These are phyloP conservation scores for Rauvolfia tetraphylla DNA, from an alignment of 257 asterid genomes.

Conservation along the genomic window DNA sequence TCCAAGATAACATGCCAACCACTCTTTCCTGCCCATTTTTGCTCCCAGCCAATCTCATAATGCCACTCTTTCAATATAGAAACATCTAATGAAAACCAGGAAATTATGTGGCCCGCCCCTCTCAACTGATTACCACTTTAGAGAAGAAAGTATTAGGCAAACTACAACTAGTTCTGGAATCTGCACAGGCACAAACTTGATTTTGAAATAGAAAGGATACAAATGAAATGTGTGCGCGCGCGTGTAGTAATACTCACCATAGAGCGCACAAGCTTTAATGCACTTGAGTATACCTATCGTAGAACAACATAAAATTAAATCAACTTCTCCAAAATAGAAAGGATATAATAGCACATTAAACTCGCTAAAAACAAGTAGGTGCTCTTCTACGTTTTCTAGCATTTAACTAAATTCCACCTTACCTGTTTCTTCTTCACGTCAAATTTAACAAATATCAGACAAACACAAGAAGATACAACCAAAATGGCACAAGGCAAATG, in stretches of 20 bases:
- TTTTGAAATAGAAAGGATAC: not conserved
- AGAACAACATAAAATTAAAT: constrained; percentile 20
- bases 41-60: not conserved
- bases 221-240: too few relatives aligned
- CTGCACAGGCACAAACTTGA: not conserved
- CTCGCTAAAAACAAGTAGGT: not conserved
- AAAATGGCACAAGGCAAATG: not conserved
- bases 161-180: not conserved
- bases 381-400: not conserved
- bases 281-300: constrained; percentile 89
- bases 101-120: not conserved
- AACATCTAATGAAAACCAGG: not conserved
- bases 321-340: constrained; percentile 5
- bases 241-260: constrained; percentile 48
- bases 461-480: not conserved
- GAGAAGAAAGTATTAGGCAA: not conserved
- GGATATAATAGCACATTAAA: not conserved
- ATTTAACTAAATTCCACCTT: not conserved
- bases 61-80: not conserved
- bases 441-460: not conserved
- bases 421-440: not conserved
- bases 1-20: too few relatives aligned
- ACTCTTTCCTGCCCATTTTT: too few relatives aligned
- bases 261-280: constrained; percentile 96
- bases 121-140: not conserved